Evolutionary conservation across 768 basidiomycete species (phyloP).

Genomic region (Omphalotus guepiniiformis): DNA sequence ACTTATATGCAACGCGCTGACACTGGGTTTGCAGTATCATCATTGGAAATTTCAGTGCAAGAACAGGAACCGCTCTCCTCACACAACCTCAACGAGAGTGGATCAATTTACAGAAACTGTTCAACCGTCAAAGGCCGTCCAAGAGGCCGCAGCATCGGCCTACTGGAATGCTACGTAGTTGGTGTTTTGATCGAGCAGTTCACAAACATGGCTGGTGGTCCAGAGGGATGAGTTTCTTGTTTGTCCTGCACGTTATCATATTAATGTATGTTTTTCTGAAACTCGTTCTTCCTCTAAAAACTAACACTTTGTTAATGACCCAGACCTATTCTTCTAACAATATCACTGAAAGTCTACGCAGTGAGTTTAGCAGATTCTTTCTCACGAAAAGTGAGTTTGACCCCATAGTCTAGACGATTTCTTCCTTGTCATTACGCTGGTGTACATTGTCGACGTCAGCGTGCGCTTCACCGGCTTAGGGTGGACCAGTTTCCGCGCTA

Average conservation of each 20-base stretch:
- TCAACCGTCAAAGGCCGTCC: constrained; percentile 82
- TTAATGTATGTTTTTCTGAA: constrained; percentile 57
- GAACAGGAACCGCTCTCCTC: constrained; percentile 82
- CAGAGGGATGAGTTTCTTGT: constrained; percentile 70
- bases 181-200: constrained; percentile 92
- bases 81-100: constrained; percentile 88
- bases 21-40: constrained; percentile 63
- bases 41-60: constrained; percentile 86
- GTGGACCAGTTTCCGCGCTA: constrained; percentile 75
- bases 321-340: constrained; percentile 61
- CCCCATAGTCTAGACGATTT: constrained; percentile 27
- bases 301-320: constrained; percentile 51
- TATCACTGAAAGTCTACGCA: constrained; percentile 51
- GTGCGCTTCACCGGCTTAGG: constrained; percentile 85
- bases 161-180: constrained; percentile 49
- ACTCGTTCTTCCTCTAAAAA: not conserved
- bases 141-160: constrained; percentile 71
- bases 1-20: constrained; percentile 10
- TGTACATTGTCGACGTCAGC: constrained; percentile 73
- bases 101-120: constrained; percentile 88
- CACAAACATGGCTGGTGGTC: constrained; percentile 95
- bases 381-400: not conserved
- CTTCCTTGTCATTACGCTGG: constrained; percentile 66
- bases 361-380: constrained; percentile 43
- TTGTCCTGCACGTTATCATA: constrained; percentile 74